A percentile compares a stretch with the other conserved stretches of the same genome.
Conservation (phyloP, 129 eudicot species). For the Artemisia tridentata region DNA sequence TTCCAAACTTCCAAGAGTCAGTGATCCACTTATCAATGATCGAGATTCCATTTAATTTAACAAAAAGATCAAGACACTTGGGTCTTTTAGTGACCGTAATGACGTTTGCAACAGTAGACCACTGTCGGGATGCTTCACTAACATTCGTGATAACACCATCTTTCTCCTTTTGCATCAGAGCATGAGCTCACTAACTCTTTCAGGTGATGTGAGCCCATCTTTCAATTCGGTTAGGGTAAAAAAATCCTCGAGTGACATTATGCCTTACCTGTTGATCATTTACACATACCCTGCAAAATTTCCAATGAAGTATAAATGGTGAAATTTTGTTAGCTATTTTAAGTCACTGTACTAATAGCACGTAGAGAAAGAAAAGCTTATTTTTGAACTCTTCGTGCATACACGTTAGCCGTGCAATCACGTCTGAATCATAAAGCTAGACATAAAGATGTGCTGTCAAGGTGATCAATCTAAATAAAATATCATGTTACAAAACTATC, state of each 20-base stretch:
- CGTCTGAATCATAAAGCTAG: too few relatives aligned
- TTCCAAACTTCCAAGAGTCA: constrained; percentile 30
- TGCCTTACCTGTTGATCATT: neutral
- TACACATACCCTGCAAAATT: neutral
- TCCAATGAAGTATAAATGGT: neutral
- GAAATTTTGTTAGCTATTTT: too few relatives aligned
- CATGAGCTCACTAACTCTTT: constrained; percentile 59
- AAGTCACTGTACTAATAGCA: too few relatives aligned
- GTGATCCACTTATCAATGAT: constrained; percentile 50
- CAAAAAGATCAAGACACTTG: constrained; percentile 60
- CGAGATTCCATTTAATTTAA: constrained; percentile 53
- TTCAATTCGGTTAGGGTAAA: constrained; percentile 60
- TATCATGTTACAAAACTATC: too few relatives aligned
- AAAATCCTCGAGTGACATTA: constrained; percentile 64
- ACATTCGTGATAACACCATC: constrained; percentile 35
- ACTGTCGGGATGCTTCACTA: constrained; percentile 41
- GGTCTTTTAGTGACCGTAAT: constrained; percentile 58
- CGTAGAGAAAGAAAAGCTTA: too few relatives aligned
- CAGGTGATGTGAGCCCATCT: constrained; percentile 64
- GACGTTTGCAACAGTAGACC: constrained; percentile 62
- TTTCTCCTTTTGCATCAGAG: constrained; percentile 45
- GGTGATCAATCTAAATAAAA: too few relatives aligned
- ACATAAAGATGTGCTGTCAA: too few relatives aligned
- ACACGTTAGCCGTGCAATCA: too few relatives aligned
- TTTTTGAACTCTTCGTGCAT: too few relatives aligned